Percentiles rank a stretch among this genome's conserved stretches.
These are phyloP conservation scores for Ochetophila trinervis DNA, from an alignment of 306 rosid genomes.

Conservation along the genomic window DNA sequence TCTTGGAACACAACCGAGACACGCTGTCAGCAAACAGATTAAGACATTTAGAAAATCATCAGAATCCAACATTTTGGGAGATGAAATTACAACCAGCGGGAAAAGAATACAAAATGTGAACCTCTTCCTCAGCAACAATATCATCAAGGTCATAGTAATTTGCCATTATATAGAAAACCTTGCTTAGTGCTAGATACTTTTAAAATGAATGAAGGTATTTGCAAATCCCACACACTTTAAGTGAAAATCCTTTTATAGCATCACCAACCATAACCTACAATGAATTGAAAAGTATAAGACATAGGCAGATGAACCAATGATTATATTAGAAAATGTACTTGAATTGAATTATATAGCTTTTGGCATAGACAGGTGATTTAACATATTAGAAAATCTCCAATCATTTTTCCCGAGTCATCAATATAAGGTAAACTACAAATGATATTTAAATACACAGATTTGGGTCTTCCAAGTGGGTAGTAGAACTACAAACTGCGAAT, in stretches of 20 bases:
- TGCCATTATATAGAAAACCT: constrained; percentile 41
- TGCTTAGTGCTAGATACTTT: constrained; percentile 21
- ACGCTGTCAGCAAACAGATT: constrained; percentile 37
- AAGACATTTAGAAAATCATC: constrained; percentile 12
- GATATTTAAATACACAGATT: neutral
- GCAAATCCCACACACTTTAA: constrained; percentile 11
- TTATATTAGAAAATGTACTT: too few relatives aligned
- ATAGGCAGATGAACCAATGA: constrained; percentile 9
- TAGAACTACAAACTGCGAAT: neutral
- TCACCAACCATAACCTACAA: constrained; percentile 9
- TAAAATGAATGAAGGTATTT: constrained; percentile 9
- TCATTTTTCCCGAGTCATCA: too few relatives aligned
- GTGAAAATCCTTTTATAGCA: constrained; percentile 1
- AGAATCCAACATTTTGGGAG: constrained; percentile 15
- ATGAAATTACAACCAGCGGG: neutral
- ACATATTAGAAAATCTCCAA: too few relatives aligned
- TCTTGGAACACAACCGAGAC: constrained; percentile 72
- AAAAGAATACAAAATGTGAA: constrained; percentile 16
- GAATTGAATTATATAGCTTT: too few relatives aligned
- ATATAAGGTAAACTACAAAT: too few relatives aligned
- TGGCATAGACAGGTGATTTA: too few relatives aligned
- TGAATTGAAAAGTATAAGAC: neutral
- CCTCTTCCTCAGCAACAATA: constrained; percentile 83
- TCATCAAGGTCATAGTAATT: constrained; percentile 81
- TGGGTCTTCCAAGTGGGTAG: neutral